Conservation (phyloP, 108 stramenopile species). For the Cyclotella atomus region DNA sequence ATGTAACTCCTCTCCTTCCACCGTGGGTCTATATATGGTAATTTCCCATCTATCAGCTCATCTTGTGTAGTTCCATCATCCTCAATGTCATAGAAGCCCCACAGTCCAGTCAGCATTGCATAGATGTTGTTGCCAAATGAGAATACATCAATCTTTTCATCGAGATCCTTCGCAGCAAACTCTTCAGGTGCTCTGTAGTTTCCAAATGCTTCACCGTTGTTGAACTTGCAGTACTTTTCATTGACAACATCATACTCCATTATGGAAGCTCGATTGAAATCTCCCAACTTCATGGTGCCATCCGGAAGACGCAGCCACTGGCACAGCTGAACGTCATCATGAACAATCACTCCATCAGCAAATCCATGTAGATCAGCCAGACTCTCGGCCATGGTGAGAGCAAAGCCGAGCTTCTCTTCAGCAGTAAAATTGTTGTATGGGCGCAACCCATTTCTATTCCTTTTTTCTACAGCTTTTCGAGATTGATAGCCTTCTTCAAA, state of each 20-base stretch:
- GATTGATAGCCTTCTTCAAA: constrained; percentile 27
- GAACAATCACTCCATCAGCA: constrained; percentile 67
- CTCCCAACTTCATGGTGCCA: constrained; percentile 70
- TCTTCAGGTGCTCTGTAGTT: constrained; percentile 72
- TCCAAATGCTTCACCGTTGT: constrained; percentile 65
- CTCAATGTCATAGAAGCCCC: constrained; percentile 70
- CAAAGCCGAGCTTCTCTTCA: constrained; percentile 67
- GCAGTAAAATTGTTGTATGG: constrained; percentile 66
- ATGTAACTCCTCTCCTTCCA: constrained; percentile 66
- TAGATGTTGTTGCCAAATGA: constrained; percentile 79
- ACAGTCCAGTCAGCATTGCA: constrained; percentile 59
- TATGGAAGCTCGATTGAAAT: constrained; percentile 81
- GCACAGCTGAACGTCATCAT: constrained; percentile 81
- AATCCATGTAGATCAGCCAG: constrained; percentile 78
- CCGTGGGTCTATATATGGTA: constrained; percentile 69
- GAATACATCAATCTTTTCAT: constrained; percentile 81
- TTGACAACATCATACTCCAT: constrained; percentile 60
- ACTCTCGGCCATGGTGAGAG: constrained; percentile 69
- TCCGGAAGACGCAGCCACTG: constrained; percentile 75
- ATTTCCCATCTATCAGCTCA: constrained; percentile 55
- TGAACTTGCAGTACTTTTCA: constrained; percentile 68
- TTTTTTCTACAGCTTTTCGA: constrained; percentile 45
- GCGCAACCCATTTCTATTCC: constrained; percentile 49
- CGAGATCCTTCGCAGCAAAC: constrained; percentile 53
- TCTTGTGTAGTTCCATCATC: constrained; percentile 61